Evolutionary conservation across 768 basidiomycete genomes (phyloP), one percentile per base, ranked within the genome.

Genomic region (Coprinellus micaceus): DNA sequence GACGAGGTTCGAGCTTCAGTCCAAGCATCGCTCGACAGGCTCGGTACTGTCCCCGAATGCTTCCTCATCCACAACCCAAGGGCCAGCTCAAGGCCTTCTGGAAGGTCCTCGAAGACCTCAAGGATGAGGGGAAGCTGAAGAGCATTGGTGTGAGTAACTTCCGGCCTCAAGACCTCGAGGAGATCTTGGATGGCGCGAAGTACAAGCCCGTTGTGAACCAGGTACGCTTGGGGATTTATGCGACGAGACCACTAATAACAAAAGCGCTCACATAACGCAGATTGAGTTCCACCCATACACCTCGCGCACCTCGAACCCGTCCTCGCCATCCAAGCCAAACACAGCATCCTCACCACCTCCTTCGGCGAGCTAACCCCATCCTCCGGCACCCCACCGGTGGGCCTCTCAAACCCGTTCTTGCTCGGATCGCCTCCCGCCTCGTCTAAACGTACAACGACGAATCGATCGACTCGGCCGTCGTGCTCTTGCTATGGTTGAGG

Each of bases 91-190:
- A 73, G 64, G 60, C 61, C 26, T 61, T 78, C 28, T 85, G 83
- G 82, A 74, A 73, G 52, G 72, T 73, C 13, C 70, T 85, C 64
- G 82, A 84, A 58, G 75, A 77, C 29, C 67, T 78, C 47, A 77
- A 80, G 64, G 63, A 63, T 24, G 73, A 70, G 36, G 72, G 72
- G 12, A 69, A 70, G 52, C 64, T 74, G 22, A 71, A 71, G 57
- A 74, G 70, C 58, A 76, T 78, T 56, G 81, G 82, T n/a, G 78
- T 82, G 24, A 78, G 77, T 63, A 82, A 84, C 69, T 80, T 79
- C 66, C 69, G 71, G 22, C 70, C 77, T 26, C 70, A 75, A 56
- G 72, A 78, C 57, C 60, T 84, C 12, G 71, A 81, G 47, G 63
- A 67, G 2, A 64, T 82, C 22, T 59, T 79, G 6, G 69, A 76